A percentile compares a stretch with the other conserved stretches of the same genome.
Conservation (phyloP, 805 yeast species). For the Pichia kluyveri region DNA sequence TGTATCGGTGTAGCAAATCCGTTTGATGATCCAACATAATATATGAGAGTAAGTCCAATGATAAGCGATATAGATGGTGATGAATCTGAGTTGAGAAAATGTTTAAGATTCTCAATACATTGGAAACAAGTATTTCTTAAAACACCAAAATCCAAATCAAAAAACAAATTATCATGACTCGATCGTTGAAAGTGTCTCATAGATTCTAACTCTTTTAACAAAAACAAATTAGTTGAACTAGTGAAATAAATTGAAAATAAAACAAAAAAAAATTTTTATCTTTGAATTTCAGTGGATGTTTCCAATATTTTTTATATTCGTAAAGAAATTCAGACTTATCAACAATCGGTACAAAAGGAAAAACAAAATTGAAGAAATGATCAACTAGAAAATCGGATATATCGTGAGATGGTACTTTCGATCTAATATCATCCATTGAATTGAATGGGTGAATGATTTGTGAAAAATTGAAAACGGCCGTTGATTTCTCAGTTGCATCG, state of each 20-base stretch:
- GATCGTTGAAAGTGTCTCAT: not conserved
- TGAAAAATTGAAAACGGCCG: slow-evolving; percentile 12
- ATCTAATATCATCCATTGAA: slow-evolving; percentile 3
- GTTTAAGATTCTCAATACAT: slow-evolving; percentile 14
- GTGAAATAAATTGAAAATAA: slow-evolving; percentile 16
- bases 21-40: slow-evolving; percentile 16
- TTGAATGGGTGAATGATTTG: slow-evolving; percentile 10
- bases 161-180: slow-evolving; percentile 2
- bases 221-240: slow-evolving; percentile 11
- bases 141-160: not conserved
- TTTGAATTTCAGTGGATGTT: not conserved
- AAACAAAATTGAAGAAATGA: slow-evolving; percentile 14
- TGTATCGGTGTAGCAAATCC: slow-evolving; percentile 12
- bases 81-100: slow-evolving; percentile 9
- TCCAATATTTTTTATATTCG: slow-evolving; percentile 13
- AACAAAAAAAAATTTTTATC: slow-evolving; percentile 12
- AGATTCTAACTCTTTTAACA: not conserved
- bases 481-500: not conserved
- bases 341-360: slow-evolving; percentile 17
- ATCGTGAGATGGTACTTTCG: slow-evolving; percentile 8
- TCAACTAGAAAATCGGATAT: slow-evolving; percentile 10
- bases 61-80: slow-evolving; percentile 16
- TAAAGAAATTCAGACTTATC: slow-evolving; percentile 14
- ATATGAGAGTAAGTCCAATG: slow-evolving; percentile 12
- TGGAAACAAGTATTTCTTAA: slow-evolving; percentile 11